These are phyloP conservation scores for Kalanchoe fedtschenkoi DNA, from an alignment of 164 flowering plant species.

Conservation along the genomic window DNA sequence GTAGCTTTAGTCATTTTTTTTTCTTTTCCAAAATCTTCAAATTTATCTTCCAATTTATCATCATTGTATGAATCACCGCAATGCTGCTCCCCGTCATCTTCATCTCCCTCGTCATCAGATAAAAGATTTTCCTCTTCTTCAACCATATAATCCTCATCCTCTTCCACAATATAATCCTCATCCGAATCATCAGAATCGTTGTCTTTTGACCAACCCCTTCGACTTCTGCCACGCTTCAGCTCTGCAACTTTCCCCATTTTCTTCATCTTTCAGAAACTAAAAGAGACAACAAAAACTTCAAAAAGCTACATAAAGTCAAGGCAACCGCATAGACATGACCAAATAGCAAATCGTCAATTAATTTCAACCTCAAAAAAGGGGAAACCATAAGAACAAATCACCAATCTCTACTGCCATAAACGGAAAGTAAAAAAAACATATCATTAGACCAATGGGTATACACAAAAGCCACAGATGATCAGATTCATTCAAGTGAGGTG, in stretches of 20 bases:
- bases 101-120: constrained; percentile 19
- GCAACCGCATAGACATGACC: too few relatives aligned
- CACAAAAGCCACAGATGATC: neutral
- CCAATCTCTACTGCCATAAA: neutral
- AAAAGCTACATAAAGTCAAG: neutral
- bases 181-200: constrained; percentile 73
- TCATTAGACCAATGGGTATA: neutral
- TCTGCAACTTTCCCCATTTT: constrained; percentile 35
- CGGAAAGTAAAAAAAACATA: neutral
- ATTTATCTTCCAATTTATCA: constrained; percentile 19
- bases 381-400: neutral
- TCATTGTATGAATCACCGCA: constrained; percentile 17
- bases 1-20: constrained; percentile 15
- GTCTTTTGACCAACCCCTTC: constrained; percentile 23
- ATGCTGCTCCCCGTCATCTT: constrained; percentile 26
- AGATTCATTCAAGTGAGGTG: neutral
- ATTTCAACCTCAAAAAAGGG: too few relatives aligned
- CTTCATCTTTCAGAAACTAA: neutral
- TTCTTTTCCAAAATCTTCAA: constrained; percentile 23
- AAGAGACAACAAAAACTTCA: neutral
- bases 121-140: neutral
- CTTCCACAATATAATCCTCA: constrained; percentile 65
- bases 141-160: constrained; percentile 27
- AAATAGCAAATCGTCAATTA: too few relatives aligned
- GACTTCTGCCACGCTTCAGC: constrained; percentile 28